Evolutionary conservation across 225 moss, liverwort and hornwort genomes (phyloP).

Genomic region (Pleurozium schreberi): DNA sequence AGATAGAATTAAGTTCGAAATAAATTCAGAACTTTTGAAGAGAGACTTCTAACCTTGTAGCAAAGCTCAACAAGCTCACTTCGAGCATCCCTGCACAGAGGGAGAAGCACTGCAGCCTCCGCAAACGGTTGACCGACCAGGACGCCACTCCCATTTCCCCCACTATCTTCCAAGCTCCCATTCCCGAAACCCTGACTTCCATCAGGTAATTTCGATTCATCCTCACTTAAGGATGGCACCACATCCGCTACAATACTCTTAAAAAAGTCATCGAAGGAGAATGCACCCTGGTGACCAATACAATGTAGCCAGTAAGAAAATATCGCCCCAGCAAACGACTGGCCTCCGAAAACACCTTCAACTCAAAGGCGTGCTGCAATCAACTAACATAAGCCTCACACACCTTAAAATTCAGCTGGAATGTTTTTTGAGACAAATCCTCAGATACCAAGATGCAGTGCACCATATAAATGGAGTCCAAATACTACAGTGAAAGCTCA

Average conservation of each 20-base stretch:
- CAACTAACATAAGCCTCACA: not conserved
- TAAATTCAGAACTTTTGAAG: not conserved
- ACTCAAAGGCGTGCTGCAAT: not conserved
- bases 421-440: not conserved
- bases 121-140: constrained; percentile 70
- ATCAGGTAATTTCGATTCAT: constrained; percentile 42
- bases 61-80: constrained; percentile 85
- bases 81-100: constrained; percentile 79
- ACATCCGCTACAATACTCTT: constrained; percentile 62
- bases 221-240: constrained; percentile 49
- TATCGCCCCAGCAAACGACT: not conserved
- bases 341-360: not conserved
- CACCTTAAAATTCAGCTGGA: not conserved
- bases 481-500: not conserved
- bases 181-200: constrained; percentile 54
- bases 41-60: constrained; percentile 49
- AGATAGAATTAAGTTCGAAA: not conserved
- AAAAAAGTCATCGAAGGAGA: constrained; percentile 90
- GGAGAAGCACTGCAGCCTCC: constrained; percentile 70
- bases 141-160: constrained; percentile 19
- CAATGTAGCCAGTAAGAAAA: not conserved
- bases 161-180: constrained; percentile 39
- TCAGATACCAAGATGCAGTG: not conserved
- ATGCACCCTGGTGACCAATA: constrained; percentile 47
- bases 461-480: not conserved